Evolutionary conservation across 2,329 filamentous ascomycete genomes (phyloP).

Genomic region (Fusarium hostae): DNA sequence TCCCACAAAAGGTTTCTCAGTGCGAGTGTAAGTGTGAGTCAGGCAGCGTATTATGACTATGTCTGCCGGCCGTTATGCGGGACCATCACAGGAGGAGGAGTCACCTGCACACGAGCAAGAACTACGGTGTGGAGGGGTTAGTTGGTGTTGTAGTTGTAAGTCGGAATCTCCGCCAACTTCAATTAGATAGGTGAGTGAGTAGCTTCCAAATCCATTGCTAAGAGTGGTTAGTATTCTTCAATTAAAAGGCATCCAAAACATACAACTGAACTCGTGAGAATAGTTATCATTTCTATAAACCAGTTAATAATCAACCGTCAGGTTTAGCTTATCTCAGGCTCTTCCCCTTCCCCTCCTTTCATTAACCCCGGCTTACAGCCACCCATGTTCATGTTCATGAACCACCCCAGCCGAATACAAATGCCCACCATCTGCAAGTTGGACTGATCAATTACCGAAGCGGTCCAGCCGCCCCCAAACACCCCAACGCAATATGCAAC

Average conservation of each 20-base stretch:
- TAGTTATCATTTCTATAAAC: conserved; percentile 27
- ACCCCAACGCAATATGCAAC: conserved; percentile 28
- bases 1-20: conserved; percentile 1
- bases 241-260: not conserved
- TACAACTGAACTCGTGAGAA: conserved; percentile 17
- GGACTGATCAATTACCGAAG: conserved; percentile 34
- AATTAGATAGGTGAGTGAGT: not conserved
- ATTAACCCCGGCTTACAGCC: conserved; percentile 24
- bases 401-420: conserved; percentile 9
- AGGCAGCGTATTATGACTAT: not conserved
- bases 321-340: conserved; percentile 9
- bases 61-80: not conserved
- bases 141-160: not conserved
- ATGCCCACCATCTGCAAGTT: conserved; percentile 21
- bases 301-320: conserved; percentile 7
- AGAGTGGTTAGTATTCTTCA: not conserved
- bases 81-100: conserved; percentile 14
- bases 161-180: not conserved
- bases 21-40: conserved; percentile 12
- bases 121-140: conserved; percentile 7
- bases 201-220: not conserved
- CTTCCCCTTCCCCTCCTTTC: conserved; percentile 15
- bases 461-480: conserved; percentile 34
- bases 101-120: conserved; percentile 19
- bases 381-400: conserved; percentile 15